Conservation (phyloP, 495 filamentous ascomycete species). For the Penicillium crystallinum region DNA sequence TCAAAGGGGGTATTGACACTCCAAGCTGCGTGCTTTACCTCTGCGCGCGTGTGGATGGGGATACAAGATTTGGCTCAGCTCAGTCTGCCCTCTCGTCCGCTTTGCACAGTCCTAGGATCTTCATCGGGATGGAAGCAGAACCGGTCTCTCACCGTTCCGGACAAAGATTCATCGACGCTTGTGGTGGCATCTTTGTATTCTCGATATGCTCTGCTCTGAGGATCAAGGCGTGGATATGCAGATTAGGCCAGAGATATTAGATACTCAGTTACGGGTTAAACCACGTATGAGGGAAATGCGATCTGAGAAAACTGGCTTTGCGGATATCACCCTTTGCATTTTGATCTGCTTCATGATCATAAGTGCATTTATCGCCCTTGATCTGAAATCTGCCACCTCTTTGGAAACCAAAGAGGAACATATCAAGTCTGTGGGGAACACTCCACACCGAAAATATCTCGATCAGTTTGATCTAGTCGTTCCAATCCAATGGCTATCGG, state of each 20-base stretch:
- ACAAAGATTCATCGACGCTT: conserved; percentile 31
- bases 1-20: conserved; percentile 58
- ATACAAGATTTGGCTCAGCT: conserved; percentile 53
- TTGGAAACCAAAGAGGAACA: background rate
- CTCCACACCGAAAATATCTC: conserved; percentile 59
- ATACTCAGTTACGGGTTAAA: conserved; percentile 60
- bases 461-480: conserved; percentile 49
- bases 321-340: conserved; percentile 71
- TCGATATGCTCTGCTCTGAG: conserved; percentile 67
- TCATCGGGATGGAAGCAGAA: conserved; percentile 59
- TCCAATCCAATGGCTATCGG: conserved; percentile 64
- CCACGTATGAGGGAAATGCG: conserved; percentile 52
- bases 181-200: conserved; percentile 71
- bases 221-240: conserved; percentile 70
- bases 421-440: conserved; percentile 4
- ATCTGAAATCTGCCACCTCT: conserved; percentile 18
- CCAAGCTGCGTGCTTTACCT: conserved; percentile 66
- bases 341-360: conserved; percentile 51
- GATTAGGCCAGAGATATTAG: conserved; percentile 57
- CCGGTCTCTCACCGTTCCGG: conserved; percentile 52
- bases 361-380: no score
- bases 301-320: conserved; percentile 46
- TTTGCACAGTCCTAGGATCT: conserved; percentile 63
- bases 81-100: conserved; percentile 62
- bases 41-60: conserved; percentile 51